Evolutionary conservation across 768 basidiomycete species (phyloP), one percentile per base, ranked within the genome.

Genomic region (Ramaria sp.): DNA sequence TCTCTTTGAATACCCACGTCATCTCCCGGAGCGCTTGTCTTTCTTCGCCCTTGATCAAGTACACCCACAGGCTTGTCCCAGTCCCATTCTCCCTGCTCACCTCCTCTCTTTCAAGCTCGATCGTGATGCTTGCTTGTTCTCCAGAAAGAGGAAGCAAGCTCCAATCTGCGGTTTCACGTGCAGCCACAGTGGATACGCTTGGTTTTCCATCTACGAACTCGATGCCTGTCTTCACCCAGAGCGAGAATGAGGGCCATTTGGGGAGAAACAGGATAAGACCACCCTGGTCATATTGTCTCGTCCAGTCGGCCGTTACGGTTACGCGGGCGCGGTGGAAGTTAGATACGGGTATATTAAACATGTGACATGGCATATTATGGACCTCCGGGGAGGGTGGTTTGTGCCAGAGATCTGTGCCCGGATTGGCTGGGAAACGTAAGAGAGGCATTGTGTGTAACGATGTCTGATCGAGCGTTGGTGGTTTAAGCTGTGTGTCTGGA

Each of bases 201-300:
- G 62, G 55, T 34, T 58, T 50, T 32, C 52, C 62, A 27, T 62
- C 56, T 50, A 63, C 62, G 49, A 63, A 64, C 55, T 67, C 66
- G 50, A 67, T 59, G 36, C 66, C 66, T 24, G 66, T 55, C 54
- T 67, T 67, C 16, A 66, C 45, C 66, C 66, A 67, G 24, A 50
- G 25, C n/a, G 48, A 34, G 1, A 38, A 42, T 27, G 54, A 53
- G 12, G 39, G 39, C 38, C 45, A 43, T 34, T 36, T 32, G 7
- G 59, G 58, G 24, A 61, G 53, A 48, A 59, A 50, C 42, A 67
- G 49, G 24, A 67, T 41, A 16, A 67, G 50, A 22, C 66, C 66
- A 27, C 61, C 66, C 51, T 67, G 66, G 50, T 67, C 66, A 57
- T 67, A 67, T 18, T 59, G 61, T 15, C 63, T 54, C 12, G 60